Conservation (phyloP, 352 stramenopile genomes). For the Phytopythium oedochilum region DNA sequence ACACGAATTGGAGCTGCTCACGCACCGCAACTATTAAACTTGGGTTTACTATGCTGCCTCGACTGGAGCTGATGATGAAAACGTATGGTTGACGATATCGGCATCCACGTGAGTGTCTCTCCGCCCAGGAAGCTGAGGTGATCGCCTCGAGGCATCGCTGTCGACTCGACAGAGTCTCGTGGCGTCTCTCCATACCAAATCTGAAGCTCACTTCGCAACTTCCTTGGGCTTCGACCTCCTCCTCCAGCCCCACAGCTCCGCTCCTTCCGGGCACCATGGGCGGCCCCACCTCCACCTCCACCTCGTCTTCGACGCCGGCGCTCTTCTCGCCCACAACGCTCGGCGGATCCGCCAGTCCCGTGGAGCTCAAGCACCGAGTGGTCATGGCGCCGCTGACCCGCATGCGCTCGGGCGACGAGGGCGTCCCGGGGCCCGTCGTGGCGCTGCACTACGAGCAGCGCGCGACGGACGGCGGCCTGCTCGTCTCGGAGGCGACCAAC, state of each 20-base stretch:
- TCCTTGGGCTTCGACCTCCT: neutral
- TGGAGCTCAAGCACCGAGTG: constrained; percentile 52
- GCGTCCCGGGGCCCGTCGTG: constrained; percentile 27
- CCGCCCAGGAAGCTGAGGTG: too few species aligned
- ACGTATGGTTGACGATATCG: too few species aligned
- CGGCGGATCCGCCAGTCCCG: constrained; percentile 23
- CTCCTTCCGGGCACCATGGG: neutral
- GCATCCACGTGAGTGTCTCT: too few species aligned
- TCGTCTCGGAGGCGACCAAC: constrained; percentile 57
- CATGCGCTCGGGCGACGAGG: constrained; percentile 25
- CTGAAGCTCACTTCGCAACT: constrained; percentile 1
- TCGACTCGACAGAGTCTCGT: too few species aligned
- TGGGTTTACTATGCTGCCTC: too few species aligned
- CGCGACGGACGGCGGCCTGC: constrained; percentile 44
- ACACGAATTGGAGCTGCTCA: too few species aligned
- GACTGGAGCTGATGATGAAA: too few species aligned
- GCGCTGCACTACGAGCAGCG: constrained; percentile 59
- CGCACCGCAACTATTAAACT: too few species aligned
- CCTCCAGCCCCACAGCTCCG: neutral
- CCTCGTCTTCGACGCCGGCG: neutral
- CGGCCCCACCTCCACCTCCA: neutral
- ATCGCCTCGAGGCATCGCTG: too few species aligned
- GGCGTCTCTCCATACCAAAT: too few species aligned
- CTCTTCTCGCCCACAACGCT: constrained; percentile 49
- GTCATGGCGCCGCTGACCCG: constrained; percentile 67